phyloP scores from a whole-genome alignment of 2,329 filamentous ascomycete genomes.

The Aureobasidium sp. region DNA sequence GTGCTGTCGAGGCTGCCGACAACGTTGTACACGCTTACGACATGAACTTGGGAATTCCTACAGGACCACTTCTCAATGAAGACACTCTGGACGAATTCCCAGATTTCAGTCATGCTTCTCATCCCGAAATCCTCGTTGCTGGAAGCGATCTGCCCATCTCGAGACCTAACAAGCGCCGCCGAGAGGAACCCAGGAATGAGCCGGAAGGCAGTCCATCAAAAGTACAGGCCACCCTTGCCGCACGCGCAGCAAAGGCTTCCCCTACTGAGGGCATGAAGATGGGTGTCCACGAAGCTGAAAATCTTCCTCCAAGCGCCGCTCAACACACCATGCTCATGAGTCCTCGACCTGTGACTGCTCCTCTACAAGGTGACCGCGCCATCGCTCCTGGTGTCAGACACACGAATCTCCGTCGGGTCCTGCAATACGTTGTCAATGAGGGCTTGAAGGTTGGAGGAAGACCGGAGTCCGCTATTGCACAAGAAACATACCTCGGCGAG shows the following conservation, averaged over 20 bases:
- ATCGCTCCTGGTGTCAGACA: constrained; percentile 42
- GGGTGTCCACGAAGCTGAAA: constrained; percentile 25
- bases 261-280: constrained; percentile 24
- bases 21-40: constrained; percentile 71
- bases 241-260: constrained; percentile 19
- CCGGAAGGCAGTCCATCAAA: constrained; percentile 21
- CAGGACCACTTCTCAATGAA: constrained; percentile 35
- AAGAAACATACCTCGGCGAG: constrained; percentile 42
- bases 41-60: constrained; percentile 67
- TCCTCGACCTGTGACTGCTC: constrained; percentile 1
- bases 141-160: constrained; percentile 36
- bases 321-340: background rate
- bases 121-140: constrained; percentile 38
- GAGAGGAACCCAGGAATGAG: constrained; percentile 29
- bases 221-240: constrained; percentile 18
- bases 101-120: constrained; percentile 12
- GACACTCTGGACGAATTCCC: background rate
- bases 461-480: constrained; percentile 45
- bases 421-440: constrained; percentile 48
- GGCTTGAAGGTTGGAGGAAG: constrained; percentile 46
- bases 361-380: constrained; percentile 26
- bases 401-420: constrained; percentile 41
- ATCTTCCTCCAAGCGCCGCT: constrained; percentile 13
- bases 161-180: constrained; percentile 38
- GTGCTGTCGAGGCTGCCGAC: constrained; percentile 66